Evolutionary conservation across 345 rosid genomes (phyloP), one percentile per base, ranked within the genome.

Genomic region (Xanthoceras sorbifolium): DNA sequence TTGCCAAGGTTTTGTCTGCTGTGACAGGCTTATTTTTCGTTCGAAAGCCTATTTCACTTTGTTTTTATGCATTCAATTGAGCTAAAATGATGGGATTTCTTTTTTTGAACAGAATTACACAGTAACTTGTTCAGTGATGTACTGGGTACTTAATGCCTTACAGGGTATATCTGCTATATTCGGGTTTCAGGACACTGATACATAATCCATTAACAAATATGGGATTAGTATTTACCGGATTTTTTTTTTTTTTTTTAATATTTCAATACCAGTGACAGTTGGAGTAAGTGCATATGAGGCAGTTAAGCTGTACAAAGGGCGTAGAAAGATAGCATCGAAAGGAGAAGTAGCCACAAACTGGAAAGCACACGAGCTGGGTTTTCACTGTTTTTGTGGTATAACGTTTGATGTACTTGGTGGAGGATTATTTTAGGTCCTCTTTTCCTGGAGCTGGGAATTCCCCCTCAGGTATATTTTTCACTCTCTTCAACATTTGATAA

Each of bases 371-470:
- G 75, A 85, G 77, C 71, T 87, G 31, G n/a, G n/a, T 42, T 48
- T 82, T 2, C 84, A 77, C 44, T 82, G 86, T 60, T 20, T 25
- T 32, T 78, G 75, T 40, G 90, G 90, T 25, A 9, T 86, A 6
- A 48, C 80, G 65, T 86, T 86, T 28, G 87, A 86, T 20, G n/a
- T 79, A 3, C 67, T 86, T 60, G 89, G 87, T 31, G 86, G 89
- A n/a, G n/a, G n/a, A n/a, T n/a, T n/a, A n/a, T n/a, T n/a, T n/a
- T n/a, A n/a, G n/a, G n/a, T n/a, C n/a, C n/a, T n/a, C n/a, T n/a
- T n/a, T n/a, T n/a, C n/a, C n/a, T n/a, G n/a, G n/a, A n/a, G n/a
- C n/a, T n/a, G n/a, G n/a, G n/a, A n/a, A n/a, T n/a, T n/a, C n/a
- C n/a, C n/a, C n/a, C n/a, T n/a, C n/a, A n/a, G n/a, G n/a, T n/a